A percentile compares a stretch with the other conserved stretches of the same genome.
phyloP scores from a whole-genome alignment of 352 stramenopile species.

The Proteromonas lacertae region DNA sequence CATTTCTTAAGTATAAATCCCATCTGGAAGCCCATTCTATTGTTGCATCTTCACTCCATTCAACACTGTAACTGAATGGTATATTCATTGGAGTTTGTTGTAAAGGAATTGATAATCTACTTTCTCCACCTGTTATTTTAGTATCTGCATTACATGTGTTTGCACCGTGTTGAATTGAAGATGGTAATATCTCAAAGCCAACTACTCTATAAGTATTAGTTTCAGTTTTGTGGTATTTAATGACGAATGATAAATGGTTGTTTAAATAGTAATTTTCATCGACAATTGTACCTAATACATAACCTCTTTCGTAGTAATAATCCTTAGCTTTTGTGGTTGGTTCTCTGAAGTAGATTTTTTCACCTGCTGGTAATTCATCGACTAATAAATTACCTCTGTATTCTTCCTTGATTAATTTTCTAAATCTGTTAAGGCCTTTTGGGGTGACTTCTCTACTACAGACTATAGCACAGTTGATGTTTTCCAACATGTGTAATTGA shows the following conservation, averaged over 20 bases:
- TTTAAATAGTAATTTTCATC: slow-evolving; percentile 28
- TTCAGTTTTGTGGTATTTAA: too few relatives aligned
- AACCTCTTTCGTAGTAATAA: slow-evolving; percentile 2
- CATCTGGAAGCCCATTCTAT: slow-evolving; percentile 58
- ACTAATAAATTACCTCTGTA: slow-evolving; percentile 27
- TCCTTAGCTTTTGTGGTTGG: background rate
- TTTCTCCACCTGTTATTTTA: background rate
- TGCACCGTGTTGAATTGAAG: slow-evolving; percentile 44
- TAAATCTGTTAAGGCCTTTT: slow-evolving; percentile 7
- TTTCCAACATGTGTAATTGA: slow-evolving; percentile 36
- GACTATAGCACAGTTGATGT: slow-evolving; percentile 9
- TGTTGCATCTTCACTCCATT: slow-evolving; percentile 49
- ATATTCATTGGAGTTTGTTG: too few relatives aligned
- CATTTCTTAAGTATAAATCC: slow-evolving; percentile 64
- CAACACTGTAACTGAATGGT: slow-evolving; percentile 60
- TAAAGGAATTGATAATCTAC: background rate
- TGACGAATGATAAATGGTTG: slow-evolving; percentile 70
- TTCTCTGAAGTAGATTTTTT: background rate
- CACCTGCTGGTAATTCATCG: slow-evolving; percentile 39
- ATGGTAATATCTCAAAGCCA: slow-evolving; percentile 54
- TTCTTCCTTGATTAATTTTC: slow-evolving; percentile 14
- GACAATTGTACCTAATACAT: slow-evolving; percentile 13
- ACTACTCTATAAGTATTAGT: too few relatives aligned
- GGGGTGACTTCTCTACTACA: slow-evolving; percentile 8
- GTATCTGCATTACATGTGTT: slow-evolving; percentile 3